Conservation (phyloP, 495 filamentous ascomycete species). For the Trichocladium antarcticum region DNA sequence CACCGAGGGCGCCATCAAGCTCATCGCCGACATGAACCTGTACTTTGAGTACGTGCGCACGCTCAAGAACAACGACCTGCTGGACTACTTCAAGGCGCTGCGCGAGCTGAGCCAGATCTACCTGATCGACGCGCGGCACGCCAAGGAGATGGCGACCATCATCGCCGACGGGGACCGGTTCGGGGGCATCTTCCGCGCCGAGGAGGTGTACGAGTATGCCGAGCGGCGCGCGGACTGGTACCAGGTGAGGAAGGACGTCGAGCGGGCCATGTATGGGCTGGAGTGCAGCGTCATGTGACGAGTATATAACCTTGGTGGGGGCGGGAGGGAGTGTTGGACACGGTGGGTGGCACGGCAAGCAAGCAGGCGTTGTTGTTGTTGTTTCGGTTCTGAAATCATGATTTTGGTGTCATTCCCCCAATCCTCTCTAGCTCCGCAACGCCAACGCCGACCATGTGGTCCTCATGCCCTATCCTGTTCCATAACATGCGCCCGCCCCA, state of each 20-base stretch:
- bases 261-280: conserved; percentile 95
- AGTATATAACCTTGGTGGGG: conserved; percentile 2
- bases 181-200: conserved; percentile 79
- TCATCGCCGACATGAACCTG: conserved; percentile 93
- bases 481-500: not conserved
- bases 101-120: conserved; percentile 93
- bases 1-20: conserved; percentile 76
- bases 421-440: too few species aligned
- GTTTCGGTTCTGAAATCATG: too few species aligned
- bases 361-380: not conserved
- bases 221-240: conserved; percentile 93
- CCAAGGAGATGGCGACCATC: conserved; percentile 88
- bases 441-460: too few species aligned
- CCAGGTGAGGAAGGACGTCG: conserved; percentile 70
- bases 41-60: conserved; percentile 77
- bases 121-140: conserved; percentile 73
- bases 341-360: too few species aligned
- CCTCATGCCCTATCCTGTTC: too few species aligned
- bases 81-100: conserved; percentile 83
- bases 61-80: conserved; percentile 68
- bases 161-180: conserved; percentile 90
- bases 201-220: conserved; percentile 97
- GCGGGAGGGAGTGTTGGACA: too few species aligned
- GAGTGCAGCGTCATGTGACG: conserved; percentile 77
- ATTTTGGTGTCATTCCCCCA: too few species aligned